Base-by-base conservation (phyloP, 495 filamentous ascomycete genomes). In the Talaromyces borbonicus region DNA sequence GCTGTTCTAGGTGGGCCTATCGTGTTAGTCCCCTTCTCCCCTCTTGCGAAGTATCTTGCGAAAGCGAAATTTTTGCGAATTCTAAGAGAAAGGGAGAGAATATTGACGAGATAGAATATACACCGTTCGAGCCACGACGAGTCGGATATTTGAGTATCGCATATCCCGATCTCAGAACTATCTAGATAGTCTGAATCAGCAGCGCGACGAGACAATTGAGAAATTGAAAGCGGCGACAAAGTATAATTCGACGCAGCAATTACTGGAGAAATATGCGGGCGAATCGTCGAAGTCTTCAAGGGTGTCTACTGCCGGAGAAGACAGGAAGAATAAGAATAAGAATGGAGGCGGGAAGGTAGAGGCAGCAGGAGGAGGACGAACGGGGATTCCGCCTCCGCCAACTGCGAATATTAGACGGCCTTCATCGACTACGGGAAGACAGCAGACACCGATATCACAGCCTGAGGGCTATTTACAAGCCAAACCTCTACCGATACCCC, bases 221-320 rank as follows among this genome's bases (percentile, higher is more conserved):
- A 90, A 88, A 64, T 78, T 98, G 39, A 98, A 97, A 64, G 77
- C 79, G 23, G 89, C 89, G 15, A 98, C 92, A 26, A 94, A 85
- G 58, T 98, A 93, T 66, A 84, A 95, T 62, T 88, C 89, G 5
- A 98, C 92, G 12, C 84, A 93, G 57, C 79, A 95, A 55, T 65
- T 98, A 41, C 77, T 98, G 2, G 85, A 97, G 56, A 98, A 95
- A 57, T 98, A 98, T 59, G 90, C 86, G 29, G 85, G 78, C 0
- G 67, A 74, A 29, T 69, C 75, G 14, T 71, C 69, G 0, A 65
- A 68, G 56, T 60, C 79, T 49, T 56, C 67, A 45, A 52, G 66
- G 48, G 52, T 60, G 26, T 70, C 73, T n/a, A n/a, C n/a, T n/a
- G n/a, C n/a, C n/a, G n/a, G n/a, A n/a, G n/a, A n/a, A n/a, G n/a